These are phyloP conservation scores for Sanghuangporus sanghuang DNA, from an alignment of 1,284 basidiomycete genomes.

Conservation along the genomic window DNA sequence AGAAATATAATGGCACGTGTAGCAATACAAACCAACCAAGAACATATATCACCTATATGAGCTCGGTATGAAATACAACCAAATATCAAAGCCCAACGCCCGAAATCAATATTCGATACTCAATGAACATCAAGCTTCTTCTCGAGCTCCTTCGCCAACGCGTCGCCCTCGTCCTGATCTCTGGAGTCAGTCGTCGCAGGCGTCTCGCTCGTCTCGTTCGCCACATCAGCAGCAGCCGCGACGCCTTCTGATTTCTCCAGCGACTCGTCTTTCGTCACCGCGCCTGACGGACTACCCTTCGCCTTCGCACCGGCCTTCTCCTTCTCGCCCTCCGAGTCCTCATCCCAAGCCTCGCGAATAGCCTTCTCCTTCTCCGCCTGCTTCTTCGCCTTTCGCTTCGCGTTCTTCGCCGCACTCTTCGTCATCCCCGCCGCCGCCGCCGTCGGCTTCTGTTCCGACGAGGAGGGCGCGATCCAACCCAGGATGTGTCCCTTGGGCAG, in stretches of 20 bases:
- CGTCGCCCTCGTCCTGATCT: slow-evolving; percentile 25
- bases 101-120: slow-evolving; percentile 1
- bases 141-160: slow-evolving; percentile 35
- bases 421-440: slow-evolving; percentile 30
- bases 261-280: neutral
- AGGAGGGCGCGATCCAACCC: slow-evolving; percentile 68
- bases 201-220: slow-evolving; percentile 1
- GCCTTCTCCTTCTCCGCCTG: slow-evolving; percentile 50
- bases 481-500: slow-evolving; percentile 74
- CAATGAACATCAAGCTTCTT: slow-evolving; percentile 37
- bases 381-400: slow-evolving; percentile 77
- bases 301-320: slow-evolving; percentile 18
- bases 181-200: neutral
- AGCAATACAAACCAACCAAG: neutral
- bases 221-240: neutral
- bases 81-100: neutral
- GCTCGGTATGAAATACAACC: too few relatives aligned
- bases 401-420: slow-evolving; percentile 38
- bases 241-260: slow-evolving; percentile 12
- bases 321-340: slow-evolving; percentile 63
- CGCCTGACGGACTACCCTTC: neutral
- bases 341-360: slow-evolving; percentile 65
- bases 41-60: neutral
- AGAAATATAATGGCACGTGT: neutral
- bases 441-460: slow-evolving; percentile 29